These are phyloP conservation scores for Curvularia sp. DNA, from an alignment of 2,329 filamentous ascomycete species.

Conservation along the genomic window DNA sequence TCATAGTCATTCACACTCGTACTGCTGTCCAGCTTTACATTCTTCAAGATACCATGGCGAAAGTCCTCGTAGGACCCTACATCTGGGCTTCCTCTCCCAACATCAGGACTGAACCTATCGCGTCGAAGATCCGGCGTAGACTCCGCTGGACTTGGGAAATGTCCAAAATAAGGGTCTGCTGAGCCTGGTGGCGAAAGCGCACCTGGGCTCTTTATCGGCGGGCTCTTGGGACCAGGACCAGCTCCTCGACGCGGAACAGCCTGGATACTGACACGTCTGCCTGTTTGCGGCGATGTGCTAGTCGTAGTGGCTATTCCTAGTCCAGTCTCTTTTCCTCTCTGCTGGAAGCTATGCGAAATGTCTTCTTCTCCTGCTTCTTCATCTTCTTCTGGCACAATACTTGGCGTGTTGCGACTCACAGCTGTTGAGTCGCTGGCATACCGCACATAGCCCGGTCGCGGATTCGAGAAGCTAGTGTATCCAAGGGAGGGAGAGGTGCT, in stretches of 20 bases:
- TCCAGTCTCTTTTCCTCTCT: constrained; percentile 30
- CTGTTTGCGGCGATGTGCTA: constrained; percentile 23
- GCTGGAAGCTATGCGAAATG: constrained; percentile 33
- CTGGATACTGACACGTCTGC: constrained; percentile 32
- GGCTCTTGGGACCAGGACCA: constrained; percentile 25
- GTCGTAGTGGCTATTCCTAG: constrained; percentile 44
- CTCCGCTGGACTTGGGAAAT: constrained; percentile 35
- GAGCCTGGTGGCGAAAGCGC: constrained; percentile 37
- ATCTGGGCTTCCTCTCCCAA: constrained; percentile 35
- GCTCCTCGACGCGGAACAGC: constrained; percentile 31
- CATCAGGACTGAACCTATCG: constrained; percentile 28
- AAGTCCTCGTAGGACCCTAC: constrained; percentile 40
- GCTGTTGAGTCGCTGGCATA: constrained; percentile 46
- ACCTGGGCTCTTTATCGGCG: constrained; percentile 28
- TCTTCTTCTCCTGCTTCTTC: constrained; percentile 49
- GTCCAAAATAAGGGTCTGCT: constrained; percentile 38
- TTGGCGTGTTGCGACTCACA: constrained; percentile 37
- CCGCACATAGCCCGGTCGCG: constrained; percentile 47
- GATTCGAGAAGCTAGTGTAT: constrained; percentile 35
- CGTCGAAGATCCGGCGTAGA: constrained; percentile 45
- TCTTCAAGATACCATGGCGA: constrained; percentile 33
- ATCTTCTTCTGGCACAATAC: constrained; percentile 40
- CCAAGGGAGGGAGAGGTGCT: constrained; percentile 33
- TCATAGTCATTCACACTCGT: constrained; percentile 39
- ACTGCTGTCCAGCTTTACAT: constrained; percentile 28